These are phyloP conservation scores for Priceomyces carsonii DNA, from an alignment of 805 yeast species.

Conservation along the genomic window DNA sequence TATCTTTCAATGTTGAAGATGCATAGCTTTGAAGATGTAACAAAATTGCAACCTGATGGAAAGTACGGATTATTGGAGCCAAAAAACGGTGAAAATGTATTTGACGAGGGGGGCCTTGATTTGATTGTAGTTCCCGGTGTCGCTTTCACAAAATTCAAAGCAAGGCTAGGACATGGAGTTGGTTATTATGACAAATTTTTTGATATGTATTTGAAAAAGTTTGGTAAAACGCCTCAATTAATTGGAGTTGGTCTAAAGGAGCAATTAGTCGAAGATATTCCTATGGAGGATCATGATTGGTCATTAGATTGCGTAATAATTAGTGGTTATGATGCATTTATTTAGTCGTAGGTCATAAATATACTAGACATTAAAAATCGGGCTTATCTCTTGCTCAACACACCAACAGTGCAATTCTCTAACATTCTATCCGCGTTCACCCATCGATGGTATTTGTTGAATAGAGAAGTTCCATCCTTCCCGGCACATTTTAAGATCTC, in stretches of 20 bases:
- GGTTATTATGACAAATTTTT: slow-evolving; percentile 82
- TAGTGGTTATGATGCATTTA: slow-evolving; percentile 20
- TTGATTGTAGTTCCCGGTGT: slow-evolving; percentile 83
- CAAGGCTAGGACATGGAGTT: slow-evolving; percentile 87
- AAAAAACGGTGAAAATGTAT: slow-evolving; percentile 26
- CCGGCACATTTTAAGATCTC: slow-evolving; percentile 82
- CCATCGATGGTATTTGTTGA: slow-evolving; percentile 70
- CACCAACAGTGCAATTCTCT: slow-evolving; percentile 76
- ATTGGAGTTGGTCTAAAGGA: slow-evolving; percentile 68
- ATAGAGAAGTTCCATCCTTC: slow-evolving; percentile 73
- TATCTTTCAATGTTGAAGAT: slow-evolving; percentile 61
- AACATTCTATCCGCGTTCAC: slow-evolving; percentile 83
- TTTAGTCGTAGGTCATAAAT: not conserved
- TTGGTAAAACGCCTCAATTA: slow-evolving; percentile 37
- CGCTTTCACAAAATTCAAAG: slow-evolving; percentile 57
- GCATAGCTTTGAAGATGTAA: slow-evolving; percentile 40
- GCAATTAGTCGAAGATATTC: slow-evolving; percentile 57
- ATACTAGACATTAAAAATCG: not conserved
- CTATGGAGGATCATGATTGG: slow-evolving; percentile 66
- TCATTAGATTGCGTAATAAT: slow-evolving; percentile 55
- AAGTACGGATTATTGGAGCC: slow-evolving; percentile 73
- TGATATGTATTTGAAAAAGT: slow-evolving; percentile 17
- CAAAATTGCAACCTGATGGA: slow-evolving; percentile 62
- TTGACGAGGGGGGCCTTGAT: slow-evolving; percentile 49
- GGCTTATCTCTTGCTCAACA: slow-evolving; percentile 24